Percentiles rank a stretch among this genome's conserved stretches.
Conservation (phyloP, 2,329 filamentous ascomycete genomes). For the Colletotrichum spinosum region DNA sequence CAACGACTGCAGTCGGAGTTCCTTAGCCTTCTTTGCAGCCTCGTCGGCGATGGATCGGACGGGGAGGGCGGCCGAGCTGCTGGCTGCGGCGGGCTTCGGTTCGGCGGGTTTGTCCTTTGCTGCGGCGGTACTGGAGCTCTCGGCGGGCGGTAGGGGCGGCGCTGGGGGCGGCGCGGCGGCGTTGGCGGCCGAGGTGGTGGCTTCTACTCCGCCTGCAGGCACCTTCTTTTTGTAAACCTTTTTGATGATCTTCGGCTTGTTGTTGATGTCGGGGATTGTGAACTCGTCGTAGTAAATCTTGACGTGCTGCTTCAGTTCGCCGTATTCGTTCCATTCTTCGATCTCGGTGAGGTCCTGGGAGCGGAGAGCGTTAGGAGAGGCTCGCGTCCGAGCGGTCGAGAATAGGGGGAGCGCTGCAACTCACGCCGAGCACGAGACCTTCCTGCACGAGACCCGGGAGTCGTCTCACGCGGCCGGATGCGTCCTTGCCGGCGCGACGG, state of each 20-base stretch:
- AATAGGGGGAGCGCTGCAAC: constrained; percentile 49
- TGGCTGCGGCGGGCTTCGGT: constrained; percentile 22
- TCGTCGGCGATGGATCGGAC: constrained; percentile 72
- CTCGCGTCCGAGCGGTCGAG: neutral
- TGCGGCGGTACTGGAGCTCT: constrained; percentile 10
- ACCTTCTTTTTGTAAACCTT: constrained; percentile 35
- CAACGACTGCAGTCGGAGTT: constrained; percentile 64
- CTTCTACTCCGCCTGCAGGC: constrained; percentile 14
- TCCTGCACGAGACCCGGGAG: constrained; percentile 90
- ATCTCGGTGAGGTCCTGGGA: constrained; percentile 88
- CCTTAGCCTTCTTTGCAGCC: constrained; percentile 72
- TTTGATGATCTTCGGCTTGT: constrained; percentile 53
- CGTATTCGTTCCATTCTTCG: constrained; percentile 99
- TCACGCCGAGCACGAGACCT: constrained; percentile 85
- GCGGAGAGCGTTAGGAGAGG: constrained; percentile 25
- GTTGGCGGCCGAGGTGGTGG: constrained; percentile 23
- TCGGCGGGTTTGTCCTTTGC: constrained; percentile 44
- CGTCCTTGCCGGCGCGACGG: constrained; percentile 80
- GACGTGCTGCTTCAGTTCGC: constrained; percentile 90
- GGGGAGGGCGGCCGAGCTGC: constrained; percentile 52
- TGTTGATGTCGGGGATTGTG: constrained; percentile 67
- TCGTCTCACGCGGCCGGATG: constrained; percentile 73
- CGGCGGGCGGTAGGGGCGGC: constrained; percentile 45
- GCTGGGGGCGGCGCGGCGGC: constrained; percentile 42
- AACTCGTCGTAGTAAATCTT: constrained; percentile 74